Conservation (phyloP, 2,329 filamentous ascomycete genomes). For the Triangularia setosa region DNA sequence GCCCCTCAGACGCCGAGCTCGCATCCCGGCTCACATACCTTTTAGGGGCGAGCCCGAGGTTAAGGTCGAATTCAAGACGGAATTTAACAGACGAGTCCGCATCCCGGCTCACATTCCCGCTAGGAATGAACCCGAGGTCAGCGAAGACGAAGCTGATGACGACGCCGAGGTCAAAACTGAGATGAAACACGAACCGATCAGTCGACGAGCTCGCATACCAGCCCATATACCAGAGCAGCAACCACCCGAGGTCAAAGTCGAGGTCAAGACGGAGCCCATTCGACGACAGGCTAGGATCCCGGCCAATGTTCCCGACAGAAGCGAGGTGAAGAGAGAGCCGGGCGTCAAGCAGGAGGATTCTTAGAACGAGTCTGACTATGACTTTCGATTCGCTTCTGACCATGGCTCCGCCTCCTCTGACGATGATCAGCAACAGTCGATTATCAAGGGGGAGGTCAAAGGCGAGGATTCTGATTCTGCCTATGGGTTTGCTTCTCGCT, state of each 20-base stretch:
- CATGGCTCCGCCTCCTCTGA: background rate
- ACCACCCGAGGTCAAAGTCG: background rate
- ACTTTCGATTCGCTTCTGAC: background rate
- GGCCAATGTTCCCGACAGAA: background rate
- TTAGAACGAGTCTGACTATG: background rate
- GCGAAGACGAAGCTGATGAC: background rate
- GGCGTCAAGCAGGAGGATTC: background rate
- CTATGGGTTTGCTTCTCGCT: background rate
- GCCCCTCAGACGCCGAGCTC: too few species aligned
- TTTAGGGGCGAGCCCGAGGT: too few species aligned
- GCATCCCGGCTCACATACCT: too few species aligned
- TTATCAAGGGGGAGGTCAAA: background rate
- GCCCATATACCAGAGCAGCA: background rate
- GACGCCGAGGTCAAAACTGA: background rate
- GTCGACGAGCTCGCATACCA: background rate
- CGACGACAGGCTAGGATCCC: background rate
- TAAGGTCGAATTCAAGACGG: too few species aligned
- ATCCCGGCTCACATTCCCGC: too few species aligned
- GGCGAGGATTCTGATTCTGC: background rate
- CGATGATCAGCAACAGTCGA: background rate
- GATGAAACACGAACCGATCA: background rate
- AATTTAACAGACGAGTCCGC: too few species aligned
- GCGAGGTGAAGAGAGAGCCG: constrained; percentile 8
- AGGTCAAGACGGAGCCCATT: background rate
- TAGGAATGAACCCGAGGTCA: constrained; percentile 2